phyloP scores from a whole-genome alignment of 75 land plant genomes.

The Selaginella moellendorffii region DNA sequence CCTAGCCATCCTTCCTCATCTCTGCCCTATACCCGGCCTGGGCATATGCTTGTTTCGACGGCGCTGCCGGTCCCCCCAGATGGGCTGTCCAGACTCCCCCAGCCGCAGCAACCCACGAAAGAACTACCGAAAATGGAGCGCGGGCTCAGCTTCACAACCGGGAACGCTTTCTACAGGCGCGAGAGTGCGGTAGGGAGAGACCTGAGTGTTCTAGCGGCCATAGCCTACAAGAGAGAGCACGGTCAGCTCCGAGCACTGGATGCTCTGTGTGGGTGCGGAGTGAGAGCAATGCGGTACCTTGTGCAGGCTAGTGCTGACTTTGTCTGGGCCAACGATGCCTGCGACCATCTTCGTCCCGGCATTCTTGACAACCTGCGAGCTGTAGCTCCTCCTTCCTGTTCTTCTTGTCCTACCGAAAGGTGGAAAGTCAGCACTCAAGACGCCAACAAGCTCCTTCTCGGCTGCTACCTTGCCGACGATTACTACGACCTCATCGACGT shows the following conservation, averaged over 20 bases:
- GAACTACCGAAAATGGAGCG: conserved; percentile 28
- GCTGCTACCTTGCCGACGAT: conserved; percentile 40
- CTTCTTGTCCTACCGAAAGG: too few relatives aligned
- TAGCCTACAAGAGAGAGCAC: conserved; percentile 32
- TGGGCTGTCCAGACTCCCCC: too few relatives aligned
- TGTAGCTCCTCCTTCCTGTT: conserved; percentile 16
- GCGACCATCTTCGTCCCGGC: conserved; percentile 22
- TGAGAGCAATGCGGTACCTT: conserved; percentile 72
- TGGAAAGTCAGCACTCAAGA: conserved; percentile 59
- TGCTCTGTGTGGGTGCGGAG: conserved; percentile 85
- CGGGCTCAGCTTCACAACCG: conserved; percentile 42
- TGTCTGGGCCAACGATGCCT: conserved; percentile 75
- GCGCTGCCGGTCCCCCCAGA: too few relatives aligned
- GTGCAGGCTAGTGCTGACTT: conserved; percentile 57
- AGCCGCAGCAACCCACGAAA: too few relatives aligned
- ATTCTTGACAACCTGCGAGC: conserved; percentile 36
- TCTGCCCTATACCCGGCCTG: too few relatives aligned
- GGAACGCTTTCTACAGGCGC: conserved; percentile 60
- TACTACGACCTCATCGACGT: conserved; percentile 80
- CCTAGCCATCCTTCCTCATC: too few relatives aligned
- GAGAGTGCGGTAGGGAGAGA: conserved; percentile 76
- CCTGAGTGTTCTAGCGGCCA: conserved; percentile 69
- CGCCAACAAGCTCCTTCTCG: conserved; percentile 48
- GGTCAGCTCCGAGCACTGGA: conserved; percentile 46
- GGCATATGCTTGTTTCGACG: too few relatives aligned